These are phyloP conservation scores for Gleditsia sinensis DNA, from an alignment of 306 rosid species.

Conservation along the genomic window DNA sequence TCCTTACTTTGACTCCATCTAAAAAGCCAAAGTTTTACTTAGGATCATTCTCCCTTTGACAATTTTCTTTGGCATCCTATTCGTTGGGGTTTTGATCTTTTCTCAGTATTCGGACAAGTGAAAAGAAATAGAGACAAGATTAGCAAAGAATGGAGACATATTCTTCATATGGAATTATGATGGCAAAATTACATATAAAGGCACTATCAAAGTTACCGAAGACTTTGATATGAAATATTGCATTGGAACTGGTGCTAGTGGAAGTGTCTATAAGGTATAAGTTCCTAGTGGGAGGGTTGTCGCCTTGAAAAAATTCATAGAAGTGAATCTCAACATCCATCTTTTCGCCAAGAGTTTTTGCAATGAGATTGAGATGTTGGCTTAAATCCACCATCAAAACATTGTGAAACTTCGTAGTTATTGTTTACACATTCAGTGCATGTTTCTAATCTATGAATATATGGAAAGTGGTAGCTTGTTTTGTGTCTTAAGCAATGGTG, in stretches of 20 bases:
- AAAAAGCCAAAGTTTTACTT: no score
- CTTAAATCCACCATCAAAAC: not conserved
- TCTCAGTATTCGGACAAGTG: no score
- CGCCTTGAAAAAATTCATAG: not conserved
- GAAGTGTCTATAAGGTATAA: not conserved
- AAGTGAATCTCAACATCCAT: not conserved
- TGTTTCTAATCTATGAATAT: not conserved
- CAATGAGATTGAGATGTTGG: not conserved
- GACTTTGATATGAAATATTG: not conserved
- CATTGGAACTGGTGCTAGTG: not conserved
- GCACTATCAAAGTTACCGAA: not conserved
- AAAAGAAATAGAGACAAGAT: no score
- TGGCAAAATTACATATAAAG: conserved; percentile 18
- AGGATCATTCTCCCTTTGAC: no score
- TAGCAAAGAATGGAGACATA: no score
- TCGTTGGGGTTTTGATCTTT: no score
- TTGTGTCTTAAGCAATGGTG: not conserved
- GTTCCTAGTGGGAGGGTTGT: not conserved
- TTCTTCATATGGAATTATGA: no score
- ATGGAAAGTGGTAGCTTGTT: not conserved
- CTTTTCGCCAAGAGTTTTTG: not conserved
- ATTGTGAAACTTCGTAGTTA: not conserved
- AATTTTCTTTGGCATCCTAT: no score
- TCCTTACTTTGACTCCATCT: no score
- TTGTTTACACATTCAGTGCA: not conserved